Evolutionary conservation across 2,329 filamentous ascomycete species (phyloP).

Genomic region (Xylariaceae sp.): DNA sequence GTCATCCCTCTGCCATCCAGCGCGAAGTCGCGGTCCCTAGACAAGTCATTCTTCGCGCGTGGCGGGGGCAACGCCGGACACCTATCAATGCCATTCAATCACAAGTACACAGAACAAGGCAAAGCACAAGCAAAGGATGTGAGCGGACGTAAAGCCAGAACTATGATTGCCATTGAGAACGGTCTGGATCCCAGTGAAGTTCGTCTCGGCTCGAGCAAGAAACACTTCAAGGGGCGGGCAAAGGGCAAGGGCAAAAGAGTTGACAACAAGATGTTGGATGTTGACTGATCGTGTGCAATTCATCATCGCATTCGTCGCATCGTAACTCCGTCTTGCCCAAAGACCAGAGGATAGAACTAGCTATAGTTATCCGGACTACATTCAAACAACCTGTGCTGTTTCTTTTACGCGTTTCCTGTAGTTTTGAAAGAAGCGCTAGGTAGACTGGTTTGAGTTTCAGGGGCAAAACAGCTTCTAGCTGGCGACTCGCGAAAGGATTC

Average conservation of each 20-base stretch:
- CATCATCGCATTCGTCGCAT: not conserved
- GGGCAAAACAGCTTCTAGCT: too few species aligned
- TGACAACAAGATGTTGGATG: conserved; percentile 31
- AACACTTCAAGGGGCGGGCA: conserved; percentile 83
- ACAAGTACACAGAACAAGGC: conserved; percentile 83
- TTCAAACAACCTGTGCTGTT: not conserved
- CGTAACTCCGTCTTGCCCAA: not conserved
- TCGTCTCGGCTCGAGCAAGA: conserved; percentile 64
- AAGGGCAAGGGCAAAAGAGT: conserved; percentile 54
- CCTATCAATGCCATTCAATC: conserved; percentile 75
- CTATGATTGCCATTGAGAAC: conserved; percentile 76
- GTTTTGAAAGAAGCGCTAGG: too few species aligned
- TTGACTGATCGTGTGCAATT: conserved; percentile 27
- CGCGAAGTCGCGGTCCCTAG: conserved; percentile 68
- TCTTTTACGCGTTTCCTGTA: too few species aligned
- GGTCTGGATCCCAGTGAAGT: conserved; percentile 79
- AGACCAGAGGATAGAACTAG: not conserved
- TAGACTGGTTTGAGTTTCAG: too few species aligned
- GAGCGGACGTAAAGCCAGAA: conserved; percentile 74
- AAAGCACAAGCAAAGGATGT: conserved; percentile 56
- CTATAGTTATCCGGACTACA: not conserved
- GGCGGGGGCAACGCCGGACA: conserved; percentile 52
- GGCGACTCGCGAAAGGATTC: too few species aligned
- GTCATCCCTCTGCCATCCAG: conserved; percentile 52
- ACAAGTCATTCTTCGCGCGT: conserved; percentile 77